These are phyloP conservation scores for Trametes meyenii DNA, from an alignment of 768 basidiomycete species.

Conservation along the genomic window DNA sequence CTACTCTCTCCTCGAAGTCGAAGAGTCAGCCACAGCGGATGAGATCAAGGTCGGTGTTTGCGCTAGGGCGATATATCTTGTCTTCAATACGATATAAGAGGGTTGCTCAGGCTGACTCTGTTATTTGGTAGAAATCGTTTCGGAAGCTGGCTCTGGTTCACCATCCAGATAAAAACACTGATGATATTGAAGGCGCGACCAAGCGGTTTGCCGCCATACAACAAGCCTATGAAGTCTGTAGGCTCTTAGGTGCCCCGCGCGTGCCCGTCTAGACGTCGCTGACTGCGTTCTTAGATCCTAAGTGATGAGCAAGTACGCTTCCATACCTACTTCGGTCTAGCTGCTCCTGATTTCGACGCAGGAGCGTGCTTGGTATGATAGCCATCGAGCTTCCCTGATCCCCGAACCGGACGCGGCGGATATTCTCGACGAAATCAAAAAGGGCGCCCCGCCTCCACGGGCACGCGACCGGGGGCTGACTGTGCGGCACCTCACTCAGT, in stretches of 20 bases:
- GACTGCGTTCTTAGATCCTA: slow-evolving; percentile 58
- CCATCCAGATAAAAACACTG: slow-evolving; percentile 87
- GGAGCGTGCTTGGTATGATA: slow-evolving; percentile 99
- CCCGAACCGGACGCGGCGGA: slow-evolving; percentile 84
- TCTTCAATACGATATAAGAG: not conserved
- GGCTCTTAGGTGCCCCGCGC: not conserved
- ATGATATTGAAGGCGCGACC: slow-evolving; percentile 84
- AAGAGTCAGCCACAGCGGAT: slow-evolving; percentile 79
- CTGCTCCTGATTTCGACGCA: slow-evolving; percentile 40
- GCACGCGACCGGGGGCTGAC: slow-evolving; percentile 75
- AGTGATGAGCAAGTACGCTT: slow-evolving; percentile 86
- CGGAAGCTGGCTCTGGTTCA: slow-evolving; percentile 81
- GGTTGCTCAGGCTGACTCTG: not conserved
- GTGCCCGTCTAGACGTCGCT: not conserved
- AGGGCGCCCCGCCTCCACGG: slow-evolving; percentile 59
- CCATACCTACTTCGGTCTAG: not conserved
- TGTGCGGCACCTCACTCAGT: slow-evolving; percentile 77
- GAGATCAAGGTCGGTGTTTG: slow-evolving; percentile 76
- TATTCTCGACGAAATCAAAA: slow-evolving; percentile 84
- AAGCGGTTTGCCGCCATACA: slow-evolving; percentile 86
- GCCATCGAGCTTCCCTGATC: slow-evolving; percentile 77
- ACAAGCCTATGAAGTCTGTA: slow-evolving; percentile 89
- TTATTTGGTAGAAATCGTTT: slow-evolving; percentile 66
- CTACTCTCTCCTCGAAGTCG: slow-evolving; percentile 79
- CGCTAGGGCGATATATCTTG: not conserved